Conservation (phyloP, 371 early-diverging fungal genomes). For the Mucor irregularis region DNA sequence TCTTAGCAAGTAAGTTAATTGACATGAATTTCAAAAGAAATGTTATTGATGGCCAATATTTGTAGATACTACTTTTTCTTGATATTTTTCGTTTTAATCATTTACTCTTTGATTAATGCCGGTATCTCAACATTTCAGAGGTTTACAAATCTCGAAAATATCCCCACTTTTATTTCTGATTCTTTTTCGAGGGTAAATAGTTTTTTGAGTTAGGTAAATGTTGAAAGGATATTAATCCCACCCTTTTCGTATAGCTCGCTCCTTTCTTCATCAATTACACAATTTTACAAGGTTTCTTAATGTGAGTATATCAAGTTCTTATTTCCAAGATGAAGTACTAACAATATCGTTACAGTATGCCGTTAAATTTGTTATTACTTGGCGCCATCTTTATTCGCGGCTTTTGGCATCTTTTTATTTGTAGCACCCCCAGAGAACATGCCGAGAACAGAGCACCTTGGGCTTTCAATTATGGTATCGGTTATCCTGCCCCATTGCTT, state of each 20-base stretch:
- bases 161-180: constrained; percentile 64
- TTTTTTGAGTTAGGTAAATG: neutral
- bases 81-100: constrained; percentile 85
- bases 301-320: constrained; percentile 27
- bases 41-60: neutral
- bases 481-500: constrained; percentile 68
- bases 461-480: constrained; percentile 62
- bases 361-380: constrained; percentile 68
- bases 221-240: too few species aligned
- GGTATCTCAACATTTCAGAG: constrained; percentile 65
- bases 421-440: constrained; percentile 75
- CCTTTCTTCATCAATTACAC: constrained; percentile 84
- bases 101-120: constrained; percentile 82
- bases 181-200: constrained; percentile 50
- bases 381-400: constrained; percentile 47
- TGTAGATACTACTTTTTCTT: constrained; percentile 84
- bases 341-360: constrained; percentile 34
- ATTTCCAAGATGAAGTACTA: too few species aligned
- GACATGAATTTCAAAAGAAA: neutral
- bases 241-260: constrained; percentile 47
- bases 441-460: constrained; percentile 60
- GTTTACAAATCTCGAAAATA: constrained; percentile 54
- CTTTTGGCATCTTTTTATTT: constrained; percentile 45
- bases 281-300: constrained; percentile 63
- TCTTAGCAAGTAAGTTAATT: constrained; percentile 41